These are phyloP conservation scores for Ceratobasidium papillatum DNA, from an alignment of 1,284 basidiomycete genomes.

Conservation along the genomic window DNA sequence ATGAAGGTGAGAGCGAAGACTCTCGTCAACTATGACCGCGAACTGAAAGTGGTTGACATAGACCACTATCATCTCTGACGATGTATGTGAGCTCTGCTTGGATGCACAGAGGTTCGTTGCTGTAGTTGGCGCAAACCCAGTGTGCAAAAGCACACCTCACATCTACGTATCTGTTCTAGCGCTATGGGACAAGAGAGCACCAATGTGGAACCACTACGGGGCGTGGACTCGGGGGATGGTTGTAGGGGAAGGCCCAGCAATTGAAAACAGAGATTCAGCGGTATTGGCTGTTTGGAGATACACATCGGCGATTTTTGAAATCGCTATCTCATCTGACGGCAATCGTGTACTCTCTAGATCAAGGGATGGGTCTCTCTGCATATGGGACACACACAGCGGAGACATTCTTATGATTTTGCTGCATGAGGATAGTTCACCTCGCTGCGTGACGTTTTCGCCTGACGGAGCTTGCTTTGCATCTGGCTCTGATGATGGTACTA, in stretches of 20 bases:
- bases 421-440: not conserved
- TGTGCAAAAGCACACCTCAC: not conserved
- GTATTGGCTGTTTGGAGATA: not conserved
- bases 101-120: not conserved
- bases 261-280: not conserved
- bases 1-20: not conserved
- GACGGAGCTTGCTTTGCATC: not conserved
- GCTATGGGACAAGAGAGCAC: not conserved
- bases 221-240: not conserved
- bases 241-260: not conserved
- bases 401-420: too few relatives aligned
- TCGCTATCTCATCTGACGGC: constrained; percentile 20
- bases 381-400: constrained; percentile 23
- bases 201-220: not conserved
- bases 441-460: constrained; percentile 5
- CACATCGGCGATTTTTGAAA: not conserved
- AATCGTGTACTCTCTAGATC: constrained; percentile 19
- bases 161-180: not conserved
- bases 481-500: constrained; percentile 6
- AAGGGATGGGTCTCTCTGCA: constrained; percentile 3
- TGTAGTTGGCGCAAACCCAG: not conserved
- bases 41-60: too few relatives aligned
- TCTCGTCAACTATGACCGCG: too few relatives aligned
- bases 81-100: not conserved
- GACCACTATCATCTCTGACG: not conserved